A percentile compares a stretch with the other conserved stretches of the same genome.
Conservation (phyloP, 805 yeast genomes). For the Clavispora phyllophila region DNA sequence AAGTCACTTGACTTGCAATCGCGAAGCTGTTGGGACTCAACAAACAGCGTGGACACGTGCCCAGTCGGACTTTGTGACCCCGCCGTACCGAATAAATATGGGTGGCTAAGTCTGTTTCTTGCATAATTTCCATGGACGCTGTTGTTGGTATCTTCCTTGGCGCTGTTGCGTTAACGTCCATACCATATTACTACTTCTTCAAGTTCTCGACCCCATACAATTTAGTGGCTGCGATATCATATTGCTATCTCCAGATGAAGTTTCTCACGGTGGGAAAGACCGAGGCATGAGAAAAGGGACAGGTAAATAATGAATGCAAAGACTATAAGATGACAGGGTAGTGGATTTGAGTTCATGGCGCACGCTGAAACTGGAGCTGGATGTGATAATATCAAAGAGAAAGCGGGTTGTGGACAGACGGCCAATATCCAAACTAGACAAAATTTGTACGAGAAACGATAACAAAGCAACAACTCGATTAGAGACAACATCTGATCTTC, state of each 20-base stretch:
- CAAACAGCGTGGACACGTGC: neutral
- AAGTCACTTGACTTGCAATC: neutral
- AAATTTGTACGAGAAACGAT: no score
- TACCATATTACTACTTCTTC: neutral
- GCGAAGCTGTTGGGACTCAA: neutral
- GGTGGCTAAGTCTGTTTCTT: neutral
- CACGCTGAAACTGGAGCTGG: no score
- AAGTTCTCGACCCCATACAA: neutral
- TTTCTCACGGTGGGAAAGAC: conserved; percentile 1
- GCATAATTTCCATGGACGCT: neutral
- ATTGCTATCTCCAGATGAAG: conserved; percentile 9
- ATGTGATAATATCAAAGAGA: no score
- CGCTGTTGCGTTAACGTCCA: neutral
- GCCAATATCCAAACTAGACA: no score
- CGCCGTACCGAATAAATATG: neutral
- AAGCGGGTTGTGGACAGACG: no score
- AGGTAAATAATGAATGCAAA: neutral
- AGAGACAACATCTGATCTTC: no score
- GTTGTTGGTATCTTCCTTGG: neutral
- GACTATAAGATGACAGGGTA: no score
- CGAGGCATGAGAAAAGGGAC: neutral
- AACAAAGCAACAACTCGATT: no score
- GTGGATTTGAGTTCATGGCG: no score
- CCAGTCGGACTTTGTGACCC: neutral
- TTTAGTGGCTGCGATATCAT: neutral